These are phyloP conservation scores for Suhomyces choctaworum DNA, from an alignment of 1,139 yeast species.

Conservation along the genomic window DNA sequence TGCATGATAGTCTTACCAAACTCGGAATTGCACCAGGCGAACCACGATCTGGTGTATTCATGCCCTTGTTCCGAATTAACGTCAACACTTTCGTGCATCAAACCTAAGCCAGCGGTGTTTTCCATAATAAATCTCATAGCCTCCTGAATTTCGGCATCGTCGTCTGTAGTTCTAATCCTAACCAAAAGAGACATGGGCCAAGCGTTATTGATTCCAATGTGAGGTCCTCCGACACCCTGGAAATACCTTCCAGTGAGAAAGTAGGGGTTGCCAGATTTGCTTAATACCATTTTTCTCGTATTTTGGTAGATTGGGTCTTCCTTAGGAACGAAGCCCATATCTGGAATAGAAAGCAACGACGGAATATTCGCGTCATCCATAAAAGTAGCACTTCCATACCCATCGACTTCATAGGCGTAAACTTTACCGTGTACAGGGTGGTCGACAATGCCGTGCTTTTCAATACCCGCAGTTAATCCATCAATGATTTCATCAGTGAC, in stretches of 20 bases:
- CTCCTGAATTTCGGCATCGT: slow-evolving; percentile 63
- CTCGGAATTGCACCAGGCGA: slow-evolving; percentile 93
- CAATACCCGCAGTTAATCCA: slow-evolving; percentile 56
- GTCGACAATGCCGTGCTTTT: slow-evolving; percentile 59
- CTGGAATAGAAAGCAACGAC: slow-evolving; percentile 77
- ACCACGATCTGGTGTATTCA: slow-evolving; percentile 75
- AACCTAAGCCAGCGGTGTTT: slow-evolving; percentile 71
- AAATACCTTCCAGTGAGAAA: slow-evolving; percentile 61
- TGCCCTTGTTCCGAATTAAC: slow-evolving; percentile 55
- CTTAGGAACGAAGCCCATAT: slow-evolving; percentile 60
- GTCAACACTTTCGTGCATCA: slow-evolving; percentile 81
- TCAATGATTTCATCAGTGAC: slow-evolving; percentile 38
- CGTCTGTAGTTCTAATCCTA: slow-evolving; percentile 70
- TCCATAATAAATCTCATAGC: slow-evolving; percentile 54
- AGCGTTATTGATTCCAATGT: slow-evolving; percentile 74
- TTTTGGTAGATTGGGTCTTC: slow-evolving; percentile 67
- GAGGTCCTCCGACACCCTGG: slow-evolving; percentile 89
- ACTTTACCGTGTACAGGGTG: slow-evolving; percentile 76
- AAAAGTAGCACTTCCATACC: slow-evolving; percentile 68
- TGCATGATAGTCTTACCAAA: slow-evolving; percentile 82
- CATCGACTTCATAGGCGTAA: slow-evolving; percentile 87
- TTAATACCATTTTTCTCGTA: slow-evolving; percentile 74
- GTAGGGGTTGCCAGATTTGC: slow-evolving; percentile 76
- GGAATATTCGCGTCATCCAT: slow-evolving; percentile 96
- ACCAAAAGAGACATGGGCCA: slow-evolving; percentile 90